These are phyloP conservation scores for Alternaria sp. DNA, from an alignment of 2,329 filamentous ascomycete genomes.

Conservation along the genomic window DNA sequence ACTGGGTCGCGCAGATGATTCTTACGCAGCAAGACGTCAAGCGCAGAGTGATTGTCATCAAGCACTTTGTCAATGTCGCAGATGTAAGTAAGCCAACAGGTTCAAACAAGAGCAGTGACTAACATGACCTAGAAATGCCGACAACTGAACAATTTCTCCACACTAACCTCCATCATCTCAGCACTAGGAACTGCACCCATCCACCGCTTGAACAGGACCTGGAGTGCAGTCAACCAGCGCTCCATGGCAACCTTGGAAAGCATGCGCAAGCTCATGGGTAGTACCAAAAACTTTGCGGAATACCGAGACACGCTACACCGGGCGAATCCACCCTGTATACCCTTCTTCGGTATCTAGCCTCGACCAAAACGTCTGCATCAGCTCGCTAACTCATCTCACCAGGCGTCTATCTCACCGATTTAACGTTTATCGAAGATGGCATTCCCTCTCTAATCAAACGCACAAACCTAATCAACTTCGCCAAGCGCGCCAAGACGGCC, in stretches of 20 bases:
- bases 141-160: constrained; percentile 92
- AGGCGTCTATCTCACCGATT: constrained; percentile 96
- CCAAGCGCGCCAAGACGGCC: constrained; percentile 96
- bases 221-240: constrained; percentile 89
- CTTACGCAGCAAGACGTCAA: constrained; percentile 92
- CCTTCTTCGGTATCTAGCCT: constrained; percentile 81
- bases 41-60: constrained; percentile 95
- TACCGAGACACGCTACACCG: constrained; percentile 93
- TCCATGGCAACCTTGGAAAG: constrained; percentile 82
- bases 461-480: constrained; percentile 97
- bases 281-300: constrained; percentile 97
- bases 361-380: background rate
- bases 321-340: constrained; percentile 95
- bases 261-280: constrained; percentile 95
- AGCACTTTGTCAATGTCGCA: constrained; percentile 95
- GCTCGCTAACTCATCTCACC: constrained; percentile 9
- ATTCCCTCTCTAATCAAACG: constrained; percentile 97
- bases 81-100: constrained; percentile 70
- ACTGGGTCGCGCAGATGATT: constrained; percentile 99
- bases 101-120: constrained; percentile 23
- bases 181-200: constrained; percentile 94
- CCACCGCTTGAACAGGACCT: constrained; percentile 89
- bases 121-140: constrained; percentile 80
- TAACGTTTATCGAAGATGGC: constrained; percentile 98
- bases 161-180: constrained; percentile 95